Percentiles rank a stretch among this genome's conserved stretches.
Conservation (phyloP, 306 rosid species). For the Quercus ilex region DNA sequence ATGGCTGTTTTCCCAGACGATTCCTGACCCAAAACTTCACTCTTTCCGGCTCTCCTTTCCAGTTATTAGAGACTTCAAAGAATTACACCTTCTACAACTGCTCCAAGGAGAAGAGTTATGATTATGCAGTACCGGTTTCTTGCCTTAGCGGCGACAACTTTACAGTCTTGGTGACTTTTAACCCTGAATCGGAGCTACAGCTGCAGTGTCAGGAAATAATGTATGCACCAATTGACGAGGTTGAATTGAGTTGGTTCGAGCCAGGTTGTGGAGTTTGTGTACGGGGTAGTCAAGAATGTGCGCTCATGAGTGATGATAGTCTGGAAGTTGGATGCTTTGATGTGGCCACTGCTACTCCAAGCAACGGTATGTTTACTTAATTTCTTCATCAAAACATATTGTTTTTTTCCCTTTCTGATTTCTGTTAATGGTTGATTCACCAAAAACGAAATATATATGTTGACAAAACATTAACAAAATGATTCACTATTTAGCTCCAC, state of each 20-base stretch:
- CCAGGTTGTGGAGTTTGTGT: constrained; percentile 39
- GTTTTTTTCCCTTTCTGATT: too few species aligned
- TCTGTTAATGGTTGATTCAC: too few species aligned
- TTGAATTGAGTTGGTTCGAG: constrained; percentile 36
- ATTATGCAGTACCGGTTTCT: background rate
- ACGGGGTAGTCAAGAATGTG: constrained; percentile 31
- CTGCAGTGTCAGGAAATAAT: too few species aligned
- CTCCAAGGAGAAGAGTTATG: background rate
- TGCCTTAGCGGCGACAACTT: constrained; percentile 23
- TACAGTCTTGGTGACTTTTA: background rate
- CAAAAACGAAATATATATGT: too few species aligned
- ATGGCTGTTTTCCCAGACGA: constrained; percentile 24
- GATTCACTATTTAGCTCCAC: too few species aligned
- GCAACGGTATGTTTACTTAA: constrained; percentile 29
- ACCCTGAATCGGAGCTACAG: too few species aligned
- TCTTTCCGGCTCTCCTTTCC: constrained; percentile 30
- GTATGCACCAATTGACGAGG: background rate
- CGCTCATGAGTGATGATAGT: constrained; percentile 3
- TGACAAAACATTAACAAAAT: too few species aligned
- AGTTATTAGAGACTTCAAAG: background rate
- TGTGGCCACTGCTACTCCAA: background rate
- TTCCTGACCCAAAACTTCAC: constrained; percentile 6
- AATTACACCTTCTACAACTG: constrained; percentile 44
- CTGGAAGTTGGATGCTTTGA: constrained; percentile 29
- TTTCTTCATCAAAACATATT: background rate